These are phyloP conservation scores for Gliomastix tumulicola DNA, from an alignment of 2,329 filamentous ascomycete genomes.

Conservation along the genomic window DNA sequence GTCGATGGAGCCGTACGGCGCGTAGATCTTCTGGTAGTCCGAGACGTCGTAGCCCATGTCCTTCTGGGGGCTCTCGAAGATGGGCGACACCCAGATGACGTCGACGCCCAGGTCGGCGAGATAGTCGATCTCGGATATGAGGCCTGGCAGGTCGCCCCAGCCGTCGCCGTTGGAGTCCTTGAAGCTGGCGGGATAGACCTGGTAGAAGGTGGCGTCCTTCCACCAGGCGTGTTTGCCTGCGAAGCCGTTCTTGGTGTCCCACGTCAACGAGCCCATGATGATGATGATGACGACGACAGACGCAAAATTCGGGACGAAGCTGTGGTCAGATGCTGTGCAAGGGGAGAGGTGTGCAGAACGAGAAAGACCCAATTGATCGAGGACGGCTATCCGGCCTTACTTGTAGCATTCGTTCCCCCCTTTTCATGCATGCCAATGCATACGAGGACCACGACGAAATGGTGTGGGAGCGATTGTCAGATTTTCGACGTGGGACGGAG, in stretches of 20 bases:
- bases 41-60: constrained; percentile 72
- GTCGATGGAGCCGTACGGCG: constrained; percentile 57
- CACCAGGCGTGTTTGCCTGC: constrained; percentile 25
- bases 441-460: no score
- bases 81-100: constrained; percentile 51
- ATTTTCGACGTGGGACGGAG: no score
- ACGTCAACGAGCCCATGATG: constrained; percentile 23
- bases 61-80: constrained; percentile 49
- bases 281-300: no score
- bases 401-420: no score
- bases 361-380: no score
- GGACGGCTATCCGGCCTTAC: no score
- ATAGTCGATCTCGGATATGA: constrained; percentile 59
- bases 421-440: no score
- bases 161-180: constrained; percentile 52
- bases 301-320: no score
- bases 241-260: constrained; percentile 19
- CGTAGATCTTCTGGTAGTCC: constrained; percentile 60
- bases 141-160: constrained; percentile 58
- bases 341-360: no score
- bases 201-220: constrained; percentile 39
- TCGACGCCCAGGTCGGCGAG: constrained; percentile 54
- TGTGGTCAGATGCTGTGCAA: no score
- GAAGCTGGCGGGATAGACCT: constrained; percentile 54
- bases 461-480: no score